Evolutionary conservation across 768 basidiomycete species (phyloP).

Genomic region (Pleurotus ostreatus): DNA sequence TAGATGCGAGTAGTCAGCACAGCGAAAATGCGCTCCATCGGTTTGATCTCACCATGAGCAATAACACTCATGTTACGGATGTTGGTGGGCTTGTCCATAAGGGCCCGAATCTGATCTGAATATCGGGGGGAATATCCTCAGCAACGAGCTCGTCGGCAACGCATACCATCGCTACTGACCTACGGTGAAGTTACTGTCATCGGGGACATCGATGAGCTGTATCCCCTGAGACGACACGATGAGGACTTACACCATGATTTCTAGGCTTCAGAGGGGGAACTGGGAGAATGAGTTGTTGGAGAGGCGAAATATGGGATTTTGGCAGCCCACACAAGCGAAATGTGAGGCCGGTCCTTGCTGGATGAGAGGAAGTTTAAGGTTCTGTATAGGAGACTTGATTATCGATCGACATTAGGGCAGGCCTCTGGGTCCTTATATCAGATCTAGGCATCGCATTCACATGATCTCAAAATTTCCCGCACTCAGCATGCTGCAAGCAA

Average conservation of each 20-base stretch:
- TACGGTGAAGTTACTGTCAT: constrained; percentile 80
- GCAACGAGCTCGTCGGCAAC: not conserved
- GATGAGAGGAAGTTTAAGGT: constrained; percentile 5
- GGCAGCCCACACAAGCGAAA: constrained; percentile 6
- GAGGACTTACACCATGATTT: constrained; percentile 77
- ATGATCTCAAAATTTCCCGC: too few species aligned
- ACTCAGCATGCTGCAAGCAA: too few species aligned
- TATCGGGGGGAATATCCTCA: constrained; percentile 11
- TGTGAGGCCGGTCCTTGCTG: not conserved
- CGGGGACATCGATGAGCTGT: constrained; percentile 27
- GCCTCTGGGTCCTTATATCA: not conserved
- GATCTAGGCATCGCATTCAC: too few species aligned
- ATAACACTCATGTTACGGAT: constrained; percentile 96
- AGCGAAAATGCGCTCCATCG: too few species aligned
- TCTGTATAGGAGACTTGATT: constrained; percentile 6
- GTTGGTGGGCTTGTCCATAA: constrained; percentile 90
- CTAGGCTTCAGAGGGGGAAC: constrained; percentile 38
- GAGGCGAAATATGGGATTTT: not conserved
- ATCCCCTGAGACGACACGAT: constrained; percentile 7
- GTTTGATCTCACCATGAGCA: constrained; percentile 61
- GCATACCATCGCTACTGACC: constrained; percentile 46
- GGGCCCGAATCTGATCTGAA: constrained; percentile 78
- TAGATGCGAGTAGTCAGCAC: constrained; percentile 21
- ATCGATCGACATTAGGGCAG: constrained; percentile 14
- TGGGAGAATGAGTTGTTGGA: constrained; percentile 5